Conservation (phyloP, 768 basidiomycete species). For the Termitomyces sp. region DNA sequence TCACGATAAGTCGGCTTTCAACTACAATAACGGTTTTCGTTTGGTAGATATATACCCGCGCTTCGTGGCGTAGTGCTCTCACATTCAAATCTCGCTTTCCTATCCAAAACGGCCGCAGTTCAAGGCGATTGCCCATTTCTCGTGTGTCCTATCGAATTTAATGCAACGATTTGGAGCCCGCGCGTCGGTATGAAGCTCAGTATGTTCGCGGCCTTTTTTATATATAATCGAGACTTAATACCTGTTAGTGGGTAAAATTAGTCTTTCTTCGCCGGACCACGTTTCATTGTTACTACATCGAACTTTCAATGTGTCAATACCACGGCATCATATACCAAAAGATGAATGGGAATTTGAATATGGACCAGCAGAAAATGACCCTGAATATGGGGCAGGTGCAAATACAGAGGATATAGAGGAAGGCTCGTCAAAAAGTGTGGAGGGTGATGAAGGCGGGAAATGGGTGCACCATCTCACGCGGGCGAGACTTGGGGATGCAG, state of each 20-base stretch:
- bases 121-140: conserved; percentile 84
- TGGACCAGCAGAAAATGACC: conserved; percentile 75
- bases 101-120: conserved; percentile 58
- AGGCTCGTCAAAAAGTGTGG: conserved; percentile 18
- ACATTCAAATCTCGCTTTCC: conserved; percentile 73
- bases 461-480: conserved; percentile 79
- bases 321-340: conserved; percentile 81
- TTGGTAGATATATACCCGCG: conserved; percentile 76
- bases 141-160: conserved; percentile 68
- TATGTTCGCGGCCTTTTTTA: conserved; percentile 26
- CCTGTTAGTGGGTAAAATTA: conserved; percentile 72
- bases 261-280: conserved; percentile 87
- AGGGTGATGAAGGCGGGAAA: conserved; percentile 49
- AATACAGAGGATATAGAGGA: conserved; percentile 19
- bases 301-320: conserved; percentile 95
- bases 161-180: conserved; percentile 88
- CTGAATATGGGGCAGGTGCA: conserved; percentile 50
- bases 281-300: conserved; percentile 84
- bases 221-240: conserved; percentile 2
- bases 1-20: not conserved
- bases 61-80: conserved; percentile 82
- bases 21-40: not conserved
- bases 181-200: conserved; percentile 75
- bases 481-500: conserved; percentile 59
- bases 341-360: conserved; percentile 85